These are phyloP conservation scores for Termitomyces sp. DNA, from an alignment of 768 basidiomycete species.

Conservation along the genomic window DNA sequence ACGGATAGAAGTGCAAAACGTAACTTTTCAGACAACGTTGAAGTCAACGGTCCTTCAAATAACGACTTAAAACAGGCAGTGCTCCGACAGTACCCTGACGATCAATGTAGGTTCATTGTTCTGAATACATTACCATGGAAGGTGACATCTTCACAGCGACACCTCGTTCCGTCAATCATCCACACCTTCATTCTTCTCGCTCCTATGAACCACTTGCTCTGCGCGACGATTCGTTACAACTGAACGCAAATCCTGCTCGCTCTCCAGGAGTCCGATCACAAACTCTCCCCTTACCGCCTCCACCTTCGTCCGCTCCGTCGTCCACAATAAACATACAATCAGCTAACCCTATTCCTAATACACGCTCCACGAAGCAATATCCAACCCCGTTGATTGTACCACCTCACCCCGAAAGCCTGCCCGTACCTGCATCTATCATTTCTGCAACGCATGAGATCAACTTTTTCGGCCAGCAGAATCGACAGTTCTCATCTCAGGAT, in stretches of 20 bases:
- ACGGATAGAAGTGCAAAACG: constrained; percentile 20
- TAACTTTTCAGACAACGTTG: constrained; percentile 25
- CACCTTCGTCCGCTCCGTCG: constrained; percentile 20
- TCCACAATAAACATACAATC: constrained; percentile 7
- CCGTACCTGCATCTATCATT: constrained; percentile 25
- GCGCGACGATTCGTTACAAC: constrained; percentile 22
- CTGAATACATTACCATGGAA: constrained; percentile 5
- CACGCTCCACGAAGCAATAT: constrained; percentile 27
- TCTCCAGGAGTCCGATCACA: constrained; percentile 16
- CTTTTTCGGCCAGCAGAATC: constrained; percentile 17
- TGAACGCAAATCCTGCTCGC: constrained; percentile 15
- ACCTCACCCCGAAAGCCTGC: constrained; percentile 31
- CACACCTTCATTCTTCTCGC: constrained; percentile 33
- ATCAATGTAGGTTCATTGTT: constrained; percentile 28
- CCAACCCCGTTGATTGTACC: constrained; percentile 39
- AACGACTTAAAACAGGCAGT: constrained; percentile 11
- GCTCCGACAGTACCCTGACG: constrained; percentile 35
- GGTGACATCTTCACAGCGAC: constrained; percentile 21
- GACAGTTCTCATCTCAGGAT: constrained; percentile 3
- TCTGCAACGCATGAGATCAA: constrained; percentile 29
- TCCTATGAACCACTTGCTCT: constrained; percentile 37
- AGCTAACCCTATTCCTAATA: constrained; percentile 15
- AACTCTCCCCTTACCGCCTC: constrained; percentile 19
- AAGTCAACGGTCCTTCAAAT: constrained; percentile 4
- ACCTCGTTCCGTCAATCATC: constrained; percentile 24